Evolutionary conservation across 768 basidiomycete genomes (phyloP), one percentile per base, ranked within the genome.

Genomic region (Hericium coralloides): DNA sequence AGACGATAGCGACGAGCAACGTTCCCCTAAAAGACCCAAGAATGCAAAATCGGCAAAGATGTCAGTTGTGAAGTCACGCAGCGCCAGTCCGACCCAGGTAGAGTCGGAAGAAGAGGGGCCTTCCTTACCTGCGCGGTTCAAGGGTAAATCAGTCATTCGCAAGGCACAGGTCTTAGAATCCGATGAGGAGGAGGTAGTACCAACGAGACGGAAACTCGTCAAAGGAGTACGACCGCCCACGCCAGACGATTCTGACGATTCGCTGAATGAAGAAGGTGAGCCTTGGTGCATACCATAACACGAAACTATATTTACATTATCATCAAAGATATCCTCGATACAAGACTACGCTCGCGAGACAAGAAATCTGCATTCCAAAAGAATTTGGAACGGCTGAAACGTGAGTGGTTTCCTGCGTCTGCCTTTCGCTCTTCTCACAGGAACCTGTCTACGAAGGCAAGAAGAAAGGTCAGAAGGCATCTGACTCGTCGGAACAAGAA

Each of bases 351-450:
- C 38, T 67, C 70, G 25, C 79, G 87, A 31, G 72, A 75, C 57
- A 88, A 80, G 68, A 75, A 77, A 67, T 78, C 83, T 14, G 59
- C 68, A 5, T 91, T 81, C 66, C 85, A 83, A 60, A 77, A 74
- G 65, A 85, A 79, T 58, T 67, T 91, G 14, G 83, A 87, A 59
- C 83, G 75, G 59, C 63, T 90, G 53, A 87, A 81, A 70, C 74
- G 89, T 92, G 58, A 53, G 77, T 68, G 12, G 53, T n/a, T 18
- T 36, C 41, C 14, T n/a, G 49, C 14, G 7, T 22, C 23, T 38
- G 17, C 43, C 12, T 37, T 59, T 17, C 37, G 0, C n/a, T 15
- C 15, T 5, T 9, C 58, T 59, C 49, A 55, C 18, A 56, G 55
- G 18, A 58, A 54, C 48, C 50, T 53, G 12, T 31, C 31, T 31